A percentile compares a stretch with the other conserved stretches of the same genome.
Evolutionary conservation across 2,329 filamentous ascomycete species (phyloP).

Genomic region (Colletotrichum eleusines): DNA sequence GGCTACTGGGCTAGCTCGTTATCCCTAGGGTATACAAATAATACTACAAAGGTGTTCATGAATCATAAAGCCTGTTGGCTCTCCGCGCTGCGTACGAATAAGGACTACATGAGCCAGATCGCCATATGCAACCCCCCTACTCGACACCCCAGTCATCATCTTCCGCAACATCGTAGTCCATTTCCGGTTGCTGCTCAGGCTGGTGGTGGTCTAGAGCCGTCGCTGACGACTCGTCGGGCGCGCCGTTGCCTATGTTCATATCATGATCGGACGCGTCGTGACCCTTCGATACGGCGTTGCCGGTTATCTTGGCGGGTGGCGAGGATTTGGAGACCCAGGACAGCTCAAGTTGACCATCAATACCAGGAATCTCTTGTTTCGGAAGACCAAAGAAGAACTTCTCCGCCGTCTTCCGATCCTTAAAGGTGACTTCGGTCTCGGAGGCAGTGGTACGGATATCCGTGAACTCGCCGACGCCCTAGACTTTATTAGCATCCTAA

Average conservation of each 20-base stretch:
- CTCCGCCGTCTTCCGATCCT: conserved; percentile 78
- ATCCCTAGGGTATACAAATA: conserved; percentile 1
- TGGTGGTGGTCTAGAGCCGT: conserved; percentile 45
- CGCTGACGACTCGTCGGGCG: conserved; percentile 39
- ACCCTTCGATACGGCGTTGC: conserved; percentile 10
- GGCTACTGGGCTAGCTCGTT: neutral
- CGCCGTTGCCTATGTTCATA: conserved; percentile 34
- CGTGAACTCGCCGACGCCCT: conserved; percentile 74
- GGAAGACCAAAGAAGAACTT: conserved; percentile 72
- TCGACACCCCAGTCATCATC: conserved; percentile 60
- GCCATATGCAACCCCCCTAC: conserved; percentile 6
- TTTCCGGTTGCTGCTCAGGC: conserved; percentile 53
- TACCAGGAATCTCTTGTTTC: conserved; percentile 69
- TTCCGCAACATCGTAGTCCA: conserved; percentile 68
- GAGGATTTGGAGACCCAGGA: conserved; percentile 66
- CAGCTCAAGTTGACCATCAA: conserved; percentile 73
- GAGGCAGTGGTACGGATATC: conserved; percentile 64
- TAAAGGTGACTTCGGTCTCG: conserved; percentile 70
- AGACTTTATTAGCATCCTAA: neutral
- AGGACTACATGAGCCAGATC: neutral
- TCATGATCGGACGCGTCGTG: conserved; percentile 38
- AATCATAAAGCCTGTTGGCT: neutral
- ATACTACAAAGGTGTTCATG: neutral
- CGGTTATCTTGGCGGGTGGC: conserved; percentile 43
- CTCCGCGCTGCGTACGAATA: neutral